Evolutionary conservation across 2,329 filamentous ascomycete genomes (phyloP), one percentile per base, ranked within the genome.

Genomic region (Trichoderma citrinoviride): DNA sequence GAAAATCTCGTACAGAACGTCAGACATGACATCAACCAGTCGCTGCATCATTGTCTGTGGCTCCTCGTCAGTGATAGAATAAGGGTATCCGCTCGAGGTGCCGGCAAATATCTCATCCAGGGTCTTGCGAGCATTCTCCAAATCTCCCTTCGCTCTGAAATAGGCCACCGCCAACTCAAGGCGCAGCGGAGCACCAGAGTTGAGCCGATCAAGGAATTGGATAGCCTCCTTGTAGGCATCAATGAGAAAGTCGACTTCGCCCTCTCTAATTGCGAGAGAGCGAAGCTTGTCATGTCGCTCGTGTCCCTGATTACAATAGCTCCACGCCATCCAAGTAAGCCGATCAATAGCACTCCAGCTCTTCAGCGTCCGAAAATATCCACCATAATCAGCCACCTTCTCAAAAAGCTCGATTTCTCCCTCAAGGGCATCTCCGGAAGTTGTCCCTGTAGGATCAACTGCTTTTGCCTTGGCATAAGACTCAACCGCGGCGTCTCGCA

Each of bases 321-420:
- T 53, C 40, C 68, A 71, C 0, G 70, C 68, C 7, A 75, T 40
- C 67, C 71, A 75, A 0, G 71, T 72, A 3, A 75, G 66, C 2
- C 72, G 67, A 44, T 75, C 72, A 1, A 73, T 37, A 0, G 71
- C 66, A 21, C 43, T 71, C 72, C 71, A 75, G 0, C 33, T 44
- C 46, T 73, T 74, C 0, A 75, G 57, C 1, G 55, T 65, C 0
- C 50, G 60, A 7, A 73, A 67, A 29, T 68, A 69, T 0, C 49
- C 27, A 27, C 41, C 49, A 7, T 65, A 61, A 5, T 70, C 66
- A 1, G 62, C 55, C 7, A 68, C 25, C 1, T 68, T 65, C 1
- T 67, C 23, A 17, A 68, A 68, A 1, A 72, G 40, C 0, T 55
- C 33, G 1, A 74, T 63, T 41, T 73, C 71, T 23, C 68, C 68